Base-by-base conservation (phyloP, 2,329 filamentous ascomycete genomes). In the Chaetomiaceae sp. region DNA sequence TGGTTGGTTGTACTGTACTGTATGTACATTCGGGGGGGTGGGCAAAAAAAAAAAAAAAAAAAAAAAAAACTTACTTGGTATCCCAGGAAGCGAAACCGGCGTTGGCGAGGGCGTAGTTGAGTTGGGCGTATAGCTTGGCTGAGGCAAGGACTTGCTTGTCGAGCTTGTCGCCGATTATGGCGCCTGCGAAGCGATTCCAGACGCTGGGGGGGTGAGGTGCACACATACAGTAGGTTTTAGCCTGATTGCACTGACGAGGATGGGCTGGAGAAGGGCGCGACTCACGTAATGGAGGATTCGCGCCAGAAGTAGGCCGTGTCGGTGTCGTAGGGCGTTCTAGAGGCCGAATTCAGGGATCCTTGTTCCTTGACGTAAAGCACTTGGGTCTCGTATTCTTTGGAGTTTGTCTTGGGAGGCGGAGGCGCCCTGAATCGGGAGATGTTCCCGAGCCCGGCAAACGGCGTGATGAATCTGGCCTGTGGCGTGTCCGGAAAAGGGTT, bases 31-130 rank as follows among this genome's bases (percentile, higher is more conserved):
- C 13, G n/a, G 16, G 14, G 29, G 16, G 21, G 29, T 3, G 2
- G n/a, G 9, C 4, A 23, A 21, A 30, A 23, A 18, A 13, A n/a
- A 30, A 36, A 4, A n/a, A 21, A 13, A 5, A 20, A 14, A 33
- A 30, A 9, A 1, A 14, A 16, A 2, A 5, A 9, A 61, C 56
- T 61, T 61, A 14, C 40, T 46, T 61, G 16, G 41, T 46, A 29
- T 60, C 59, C 56, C 58, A 61, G 3, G 56, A 44, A 10, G 59
- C 59, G 36, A 61, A 37, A 9, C 42, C 59, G 2, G 59, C 59
- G 49, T 61, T 61, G 34, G 58, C 58, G 18, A 61, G 56, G 29
- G 59, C 59, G 51, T 59, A 60, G 59, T 61, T 61, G 53, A 61
- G 55, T 27, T 60, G 58, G n/a, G 59, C 59, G 48, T 57, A 61